Percentiles rank a stretch among this genome's conserved stretches.
phyloP scores from a whole-genome alignment of 2,329 filamentous ascomycete genomes.

The Phyllosticta citriasiana region DNA sequence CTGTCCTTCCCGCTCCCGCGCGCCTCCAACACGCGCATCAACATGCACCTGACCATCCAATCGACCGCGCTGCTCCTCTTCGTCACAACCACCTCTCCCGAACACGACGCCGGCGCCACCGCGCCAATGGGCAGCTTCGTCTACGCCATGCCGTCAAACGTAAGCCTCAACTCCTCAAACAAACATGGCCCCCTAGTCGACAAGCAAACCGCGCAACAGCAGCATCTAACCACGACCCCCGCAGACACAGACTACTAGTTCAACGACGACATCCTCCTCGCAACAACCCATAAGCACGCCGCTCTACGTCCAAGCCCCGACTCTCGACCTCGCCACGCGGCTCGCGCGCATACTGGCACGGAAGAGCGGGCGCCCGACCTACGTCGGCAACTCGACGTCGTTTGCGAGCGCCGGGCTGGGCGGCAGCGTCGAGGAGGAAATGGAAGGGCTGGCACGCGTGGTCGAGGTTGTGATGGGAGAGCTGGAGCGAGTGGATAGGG shows the following conservation, averaged over 20 bases:
- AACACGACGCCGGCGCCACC: constrained; percentile 27
- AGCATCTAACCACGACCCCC: neutral
- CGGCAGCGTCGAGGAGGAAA: constrained; percentile 82
- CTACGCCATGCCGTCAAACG: constrained; percentile 79
- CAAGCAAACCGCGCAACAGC: constrained; percentile 25
- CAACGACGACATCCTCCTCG: constrained; percentile 31
- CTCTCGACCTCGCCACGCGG: constrained; percentile 77
- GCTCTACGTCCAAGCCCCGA: constrained; percentile 65
- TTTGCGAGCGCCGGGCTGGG: constrained; percentile 59
- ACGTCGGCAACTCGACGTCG: constrained; percentile 81
- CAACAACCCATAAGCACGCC: constrained; percentile 62
- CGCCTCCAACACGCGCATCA: constrained; percentile 46
- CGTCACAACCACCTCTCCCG: constrained; percentile 42
- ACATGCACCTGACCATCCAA: constrained; percentile 48
- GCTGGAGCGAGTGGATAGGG: constrained; percentile 22
- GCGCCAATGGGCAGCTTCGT: constrained; percentile 73
- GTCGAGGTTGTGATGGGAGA: constrained; percentile 57
- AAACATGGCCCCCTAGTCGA: neutral
- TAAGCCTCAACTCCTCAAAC: constrained; percentile 32
- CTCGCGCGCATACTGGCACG: constrained; percentile 75
- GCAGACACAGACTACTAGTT: neutral
- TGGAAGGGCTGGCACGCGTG: constrained; percentile 72
- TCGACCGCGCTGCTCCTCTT: constrained; percentile 46
- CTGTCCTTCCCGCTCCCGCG: constrained; percentile 49
- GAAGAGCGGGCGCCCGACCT: constrained; percentile 63